These are phyloP conservation scores for Themeda triandra DNA, from an alignment of 176 grass and related monocot genomes.

Conservation along the genomic window DNA sequence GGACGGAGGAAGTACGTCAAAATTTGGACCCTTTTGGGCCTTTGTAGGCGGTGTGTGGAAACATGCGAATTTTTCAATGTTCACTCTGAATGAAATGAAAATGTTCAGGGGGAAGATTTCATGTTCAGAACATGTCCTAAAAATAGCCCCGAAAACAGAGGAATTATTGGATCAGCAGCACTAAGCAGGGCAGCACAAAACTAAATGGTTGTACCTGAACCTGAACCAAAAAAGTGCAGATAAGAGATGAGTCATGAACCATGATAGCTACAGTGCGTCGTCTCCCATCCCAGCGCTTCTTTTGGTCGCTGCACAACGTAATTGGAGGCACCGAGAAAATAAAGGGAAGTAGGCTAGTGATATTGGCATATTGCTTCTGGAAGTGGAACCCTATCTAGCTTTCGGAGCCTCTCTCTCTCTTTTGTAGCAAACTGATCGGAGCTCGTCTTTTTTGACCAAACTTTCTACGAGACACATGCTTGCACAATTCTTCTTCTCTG, in stretches of 20 bases:
- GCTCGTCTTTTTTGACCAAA: conserved; percentile 30
- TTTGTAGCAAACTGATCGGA: not conserved
- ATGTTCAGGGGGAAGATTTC: not conserved
- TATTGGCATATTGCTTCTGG: conserved; percentile 25
- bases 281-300: not conserved
- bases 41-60: not conserved
- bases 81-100: not conserved
- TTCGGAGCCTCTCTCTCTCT: not conserved
- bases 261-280: not conserved
- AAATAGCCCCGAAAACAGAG: not conserved
- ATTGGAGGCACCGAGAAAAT: conserved; percentile 6
- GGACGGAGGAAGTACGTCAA: no score
- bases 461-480: conserved; percentile 3
- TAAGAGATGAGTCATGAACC: conserved; percentile 27
- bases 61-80: not conserved
- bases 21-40: not conserved
- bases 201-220: not conserved
- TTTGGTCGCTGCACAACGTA: not conserved
- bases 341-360: not conserved
- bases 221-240: not conserved
- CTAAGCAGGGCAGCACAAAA: not conserved
- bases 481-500: not conserved
- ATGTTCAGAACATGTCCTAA: not conserved
- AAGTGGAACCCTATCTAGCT: conserved; percentile 20
- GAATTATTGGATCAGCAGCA: not conserved